Percentiles rank a stretch among this genome's conserved stretches.
These are phyloP conservation scores for Kandelia obovata DNA, from an alignment of 345 rosid genomes.

Conservation along the genomic window DNA sequence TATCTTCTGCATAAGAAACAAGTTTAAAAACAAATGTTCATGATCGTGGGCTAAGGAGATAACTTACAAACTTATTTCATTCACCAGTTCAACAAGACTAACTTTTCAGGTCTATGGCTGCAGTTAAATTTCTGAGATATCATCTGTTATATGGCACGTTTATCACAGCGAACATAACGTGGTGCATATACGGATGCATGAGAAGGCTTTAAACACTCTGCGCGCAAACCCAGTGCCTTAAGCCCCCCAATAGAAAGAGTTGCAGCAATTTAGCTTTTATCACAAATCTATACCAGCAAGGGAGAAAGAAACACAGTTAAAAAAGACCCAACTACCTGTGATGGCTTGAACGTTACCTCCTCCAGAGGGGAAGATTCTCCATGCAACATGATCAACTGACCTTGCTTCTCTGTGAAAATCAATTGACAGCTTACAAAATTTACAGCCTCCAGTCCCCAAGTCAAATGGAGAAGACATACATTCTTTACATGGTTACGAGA, in stretches of 20 bases:
- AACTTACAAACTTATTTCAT: too few relatives aligned
- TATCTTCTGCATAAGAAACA: too few relatives aligned
- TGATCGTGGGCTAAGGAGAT: too few relatives aligned
- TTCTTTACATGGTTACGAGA: conserved; percentile 32
- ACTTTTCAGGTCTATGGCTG: not conserved
- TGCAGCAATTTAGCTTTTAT: conserved; percentile 2
- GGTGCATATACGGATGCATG: not conserved
- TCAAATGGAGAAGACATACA: conserved; percentile 4
- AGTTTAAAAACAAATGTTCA: too few relatives aligned
- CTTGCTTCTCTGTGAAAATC: not conserved
- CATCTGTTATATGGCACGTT: not conserved
- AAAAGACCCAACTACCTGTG: conserved; percentile 19
- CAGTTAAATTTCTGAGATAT: not conserved
- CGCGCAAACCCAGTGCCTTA: not conserved
- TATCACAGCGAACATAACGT: not conserved
- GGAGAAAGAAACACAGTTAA: conserved; percentile 23
- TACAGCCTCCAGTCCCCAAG: not conserved
- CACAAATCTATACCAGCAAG: conserved; percentile 10
- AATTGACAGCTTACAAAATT: conserved; percentile 5
- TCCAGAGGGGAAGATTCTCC: not conserved
- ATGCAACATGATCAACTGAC: not conserved
- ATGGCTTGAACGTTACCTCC: conserved; percentile 14
- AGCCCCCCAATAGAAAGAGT: not conserved
- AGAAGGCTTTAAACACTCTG: not conserved
- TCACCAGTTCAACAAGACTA: not conserved